phyloP scores from a whole-genome alignment of 176 grass and related monocot genomes.

The Oryza rufipogon region DNA sequence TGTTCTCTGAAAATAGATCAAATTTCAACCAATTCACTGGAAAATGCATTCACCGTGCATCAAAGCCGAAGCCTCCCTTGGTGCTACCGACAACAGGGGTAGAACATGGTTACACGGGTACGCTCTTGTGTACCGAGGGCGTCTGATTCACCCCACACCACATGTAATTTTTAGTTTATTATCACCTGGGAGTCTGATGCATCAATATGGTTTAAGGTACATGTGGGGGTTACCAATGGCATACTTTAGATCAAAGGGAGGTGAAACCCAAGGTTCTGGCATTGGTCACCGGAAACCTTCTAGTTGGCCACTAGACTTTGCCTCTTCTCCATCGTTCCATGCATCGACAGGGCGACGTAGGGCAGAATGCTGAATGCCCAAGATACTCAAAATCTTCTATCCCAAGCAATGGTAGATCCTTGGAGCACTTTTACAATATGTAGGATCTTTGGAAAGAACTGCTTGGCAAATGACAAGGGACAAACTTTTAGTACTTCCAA shows the following conservation, averaged over 20 bases:
- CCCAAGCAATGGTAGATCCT: slow-evolving; percentile 44
- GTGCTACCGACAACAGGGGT: slow-evolving; percentile 32
- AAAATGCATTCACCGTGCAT: neutral
- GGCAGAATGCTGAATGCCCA: slow-evolving; percentile 37
- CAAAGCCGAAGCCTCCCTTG: slow-evolving; percentile 9
- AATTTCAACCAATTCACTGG: slow-evolving; percentile 23
- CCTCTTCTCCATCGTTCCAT: slow-evolving; percentile 30
- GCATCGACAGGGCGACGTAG: slow-evolving; percentile 15
- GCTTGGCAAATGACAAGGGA: slow-evolving; percentile 42
- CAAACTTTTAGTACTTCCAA: slow-evolving; percentile 46
- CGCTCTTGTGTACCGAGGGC: slow-evolving; percentile 30
- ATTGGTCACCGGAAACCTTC: slow-evolving; percentile 38
- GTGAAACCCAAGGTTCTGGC: slow-evolving; percentile 44
- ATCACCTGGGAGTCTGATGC: slow-evolving; percentile 32
- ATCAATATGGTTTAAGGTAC: slow-evolving; percentile 40
- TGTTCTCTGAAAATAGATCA: slow-evolving; percentile 14
- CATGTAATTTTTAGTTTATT: slow-evolving; percentile 5
- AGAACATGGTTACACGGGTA: slow-evolving; percentile 19
- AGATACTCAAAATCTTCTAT: slow-evolving; percentile 44
- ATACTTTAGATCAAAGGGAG: slow-evolving; percentile 36
- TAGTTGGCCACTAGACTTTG: slow-evolving; percentile 47
- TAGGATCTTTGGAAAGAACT: slow-evolving; percentile 45
- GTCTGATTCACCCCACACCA: slow-evolving; percentile 12
- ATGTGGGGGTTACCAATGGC: slow-evolving; percentile 13
- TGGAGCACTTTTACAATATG: slow-evolving; percentile 38